Percentiles rank a stretch among this genome's conserved stretches.
phyloP scores from a whole-genome alignment of 306 rosid species.

The Hippophae tibetana region DNA sequence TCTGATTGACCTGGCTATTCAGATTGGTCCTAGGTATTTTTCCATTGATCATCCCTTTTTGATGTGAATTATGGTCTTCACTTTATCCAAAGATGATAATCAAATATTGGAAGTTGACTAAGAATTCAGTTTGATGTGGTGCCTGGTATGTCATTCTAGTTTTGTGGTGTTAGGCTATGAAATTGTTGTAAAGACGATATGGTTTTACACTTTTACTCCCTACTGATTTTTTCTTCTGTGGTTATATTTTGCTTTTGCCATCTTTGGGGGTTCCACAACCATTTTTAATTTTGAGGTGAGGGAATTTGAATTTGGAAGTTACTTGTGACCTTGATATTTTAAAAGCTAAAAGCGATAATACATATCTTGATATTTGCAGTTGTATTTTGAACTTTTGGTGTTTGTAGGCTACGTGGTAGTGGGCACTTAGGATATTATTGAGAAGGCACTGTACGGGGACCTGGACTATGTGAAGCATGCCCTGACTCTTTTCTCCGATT shows the following conservation, averaged over 20 bases:
- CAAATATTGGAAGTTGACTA: neutral
- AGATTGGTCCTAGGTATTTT: constrained; percentile 55
- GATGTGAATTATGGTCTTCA: too few species aligned
- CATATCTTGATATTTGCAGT: constrained; percentile 27
- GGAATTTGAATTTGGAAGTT: too few species aligned
- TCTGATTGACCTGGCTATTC: constrained; percentile 52
- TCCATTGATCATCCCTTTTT: neutral
- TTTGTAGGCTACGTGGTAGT: constrained; percentile 68
- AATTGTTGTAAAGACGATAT: too few species aligned
- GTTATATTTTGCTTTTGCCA: constrained; percentile 66
- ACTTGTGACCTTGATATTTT: too few species aligned
- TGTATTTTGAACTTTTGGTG: constrained; percentile 81
- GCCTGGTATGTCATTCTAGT: too few species aligned
- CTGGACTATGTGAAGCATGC: constrained; percentile 87
- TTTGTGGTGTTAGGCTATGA: too few species aligned
- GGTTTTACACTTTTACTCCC: too few species aligned
- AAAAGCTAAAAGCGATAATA: too few species aligned
- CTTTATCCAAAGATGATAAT: neutral
- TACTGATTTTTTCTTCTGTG: constrained; percentile 30
- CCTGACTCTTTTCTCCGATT: constrained; percentile 67
- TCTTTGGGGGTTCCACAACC: constrained; percentile 69
- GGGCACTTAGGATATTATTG: constrained; percentile 83
- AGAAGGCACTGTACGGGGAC: constrained; percentile 73
- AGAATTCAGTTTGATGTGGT: too few species aligned
- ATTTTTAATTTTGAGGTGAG: constrained; percentile 73